Base-by-base conservation (phyloP, 148 eudicot genomes). In the Fallopia convolvulus region DNA sequence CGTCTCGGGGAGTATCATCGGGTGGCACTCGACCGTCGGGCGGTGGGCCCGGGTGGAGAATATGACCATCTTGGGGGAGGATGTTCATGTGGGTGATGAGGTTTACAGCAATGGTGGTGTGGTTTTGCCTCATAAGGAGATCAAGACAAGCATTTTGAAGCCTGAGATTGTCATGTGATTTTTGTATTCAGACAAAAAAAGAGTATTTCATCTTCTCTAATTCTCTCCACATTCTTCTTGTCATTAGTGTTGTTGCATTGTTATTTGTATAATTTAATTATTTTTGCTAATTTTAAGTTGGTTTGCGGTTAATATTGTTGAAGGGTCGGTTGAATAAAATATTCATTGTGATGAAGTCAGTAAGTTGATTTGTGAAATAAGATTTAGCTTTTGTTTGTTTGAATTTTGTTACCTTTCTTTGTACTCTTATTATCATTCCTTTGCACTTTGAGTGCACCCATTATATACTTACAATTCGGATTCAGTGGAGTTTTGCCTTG, bases 1-100 rank as follows among this genome's bases (percentile, higher is more conserved):
- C 86, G 74, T 95, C 48, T 88, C 97, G 8, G 82, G 90, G 78
- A 95, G 97, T 71, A 92, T 95, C 36, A 87, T 95, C 0, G 99
- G 97, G 20, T 95, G 99, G 99, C 97, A 92, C 85, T 95, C 97
- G 0, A 95, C 97, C 0, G 89, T 95, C 1, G 99, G 99, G 32
- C 91, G 88, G 72, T 91, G 97, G 98, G 91, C 97, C 14, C 92
- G 97, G 0, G 93, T 89, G 8, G 97, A 92, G 84, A 94, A 92
- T 82, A 89, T 92, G 94, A 89, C 98, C 6, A 89, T 94, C 50
- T 89, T 94, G 4, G 98, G 98, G 30, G 98, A 92, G 77, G 97
- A 92, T 77, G 98, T 92, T 72, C 95, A 90, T 56, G 97, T 94
- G 20, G 84, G 93, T 47, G 97, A 94, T 74, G 98, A 92, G 74